phyloP scores from a whole-genome alignment of 345 rosid genomes.

The Populus deltoides region DNA sequence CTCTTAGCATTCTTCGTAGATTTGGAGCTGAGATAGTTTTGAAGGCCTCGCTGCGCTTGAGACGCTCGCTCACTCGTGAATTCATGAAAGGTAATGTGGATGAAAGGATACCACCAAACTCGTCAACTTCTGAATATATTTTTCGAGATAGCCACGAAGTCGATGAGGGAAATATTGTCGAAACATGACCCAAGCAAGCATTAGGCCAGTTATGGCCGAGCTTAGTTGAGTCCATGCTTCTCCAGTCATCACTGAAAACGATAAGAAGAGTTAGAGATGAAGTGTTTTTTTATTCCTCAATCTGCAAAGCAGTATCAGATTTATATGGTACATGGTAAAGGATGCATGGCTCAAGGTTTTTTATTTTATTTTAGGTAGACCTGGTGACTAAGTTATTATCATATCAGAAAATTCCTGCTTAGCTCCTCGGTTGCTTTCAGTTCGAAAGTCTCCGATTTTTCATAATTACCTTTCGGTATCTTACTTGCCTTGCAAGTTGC shows the following conservation, averaged over 20 bases:
- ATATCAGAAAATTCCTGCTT: background rate
- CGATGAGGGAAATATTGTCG: background rate
- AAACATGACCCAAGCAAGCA: background rate
- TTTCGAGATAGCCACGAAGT: background rate
- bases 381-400: background rate
- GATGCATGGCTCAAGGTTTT: no score
- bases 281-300: background rate
- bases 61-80: background rate
- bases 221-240: background rate
- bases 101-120: background rate
- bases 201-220: background rate
- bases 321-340: background rate
- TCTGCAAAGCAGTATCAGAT: background rate
- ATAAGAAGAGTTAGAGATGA: background rate
- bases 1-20: background rate
- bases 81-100: slow-evolving; percentile 6
- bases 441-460: background rate
- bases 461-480: no score
- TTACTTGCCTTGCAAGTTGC: no score
- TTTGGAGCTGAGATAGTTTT: background rate
- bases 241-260: background rate
- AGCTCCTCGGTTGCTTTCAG: background rate
- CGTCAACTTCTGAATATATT: background rate
- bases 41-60: background rate
- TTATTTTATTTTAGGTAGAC: no score